phyloP scores from a whole-genome alignment of 768 basidiomycete species.

The Holtermannia corniformis region DNA sequence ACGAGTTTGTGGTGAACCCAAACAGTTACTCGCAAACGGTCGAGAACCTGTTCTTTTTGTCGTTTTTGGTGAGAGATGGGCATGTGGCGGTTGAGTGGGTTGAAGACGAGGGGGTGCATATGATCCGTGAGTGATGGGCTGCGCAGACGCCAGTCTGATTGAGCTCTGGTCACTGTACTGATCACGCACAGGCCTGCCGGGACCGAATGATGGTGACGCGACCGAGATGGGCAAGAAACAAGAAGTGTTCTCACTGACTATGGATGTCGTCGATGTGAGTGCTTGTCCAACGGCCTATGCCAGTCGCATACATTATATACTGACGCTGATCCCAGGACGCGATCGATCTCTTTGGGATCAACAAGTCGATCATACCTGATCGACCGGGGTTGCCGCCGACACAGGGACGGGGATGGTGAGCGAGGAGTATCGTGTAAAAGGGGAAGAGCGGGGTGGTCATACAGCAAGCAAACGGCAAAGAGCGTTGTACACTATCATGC shows the following conservation, averaged over 20 bases:
- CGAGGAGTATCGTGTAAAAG: too few relatives aligned
- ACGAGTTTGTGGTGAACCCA: conserved; percentile 82
- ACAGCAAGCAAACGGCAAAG: too few relatives aligned
- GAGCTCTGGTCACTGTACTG: not conserved
- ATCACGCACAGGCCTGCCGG: not conserved
- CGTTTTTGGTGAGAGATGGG: conserved; percentile 82
- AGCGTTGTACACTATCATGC: too few relatives aligned
- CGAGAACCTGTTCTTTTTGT: conserved; percentile 92
- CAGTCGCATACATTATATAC: not conserved
- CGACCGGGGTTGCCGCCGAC: too few relatives aligned
- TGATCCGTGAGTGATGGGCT: conserved; percentile 56
- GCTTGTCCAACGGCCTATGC: not conserved
- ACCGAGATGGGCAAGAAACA: conserved; percentile 3
- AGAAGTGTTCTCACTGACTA: conserved; percentile 11
- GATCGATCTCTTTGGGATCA: not conserved
- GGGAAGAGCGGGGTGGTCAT: too few relatives aligned
- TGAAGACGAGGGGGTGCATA: conserved; percentile 56
- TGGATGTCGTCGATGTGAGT: not conserved
- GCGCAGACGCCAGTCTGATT: too few relatives aligned
- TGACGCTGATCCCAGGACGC: not conserved
- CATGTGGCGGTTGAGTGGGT: conserved; percentile 43
- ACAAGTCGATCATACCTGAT: not conserved
- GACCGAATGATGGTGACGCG: not conserved
- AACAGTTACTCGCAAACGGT: conserved; percentile 84
- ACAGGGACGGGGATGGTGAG: too few relatives aligned